These are phyloP conservation scores for Hyaloperonospora brassicae DNA, from an alignment of 352 stramenopile species.

Conservation along the genomic window DNA sequence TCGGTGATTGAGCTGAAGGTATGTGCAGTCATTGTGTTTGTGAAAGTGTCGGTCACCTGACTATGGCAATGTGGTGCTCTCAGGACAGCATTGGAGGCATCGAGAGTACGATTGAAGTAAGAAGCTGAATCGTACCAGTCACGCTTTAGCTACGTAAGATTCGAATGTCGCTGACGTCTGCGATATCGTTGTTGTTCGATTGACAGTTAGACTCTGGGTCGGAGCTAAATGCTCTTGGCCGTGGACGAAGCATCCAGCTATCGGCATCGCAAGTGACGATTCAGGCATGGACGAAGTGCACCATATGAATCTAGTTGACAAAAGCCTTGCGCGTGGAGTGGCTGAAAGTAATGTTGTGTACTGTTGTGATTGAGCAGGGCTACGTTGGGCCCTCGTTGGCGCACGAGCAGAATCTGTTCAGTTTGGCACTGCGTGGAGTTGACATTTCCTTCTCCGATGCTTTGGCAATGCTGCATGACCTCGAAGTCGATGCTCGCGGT, in stretches of 20 bases:
- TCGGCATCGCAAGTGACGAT: conserved; percentile 39
- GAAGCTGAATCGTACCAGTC: not conserved
- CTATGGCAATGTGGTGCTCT: not conserved
- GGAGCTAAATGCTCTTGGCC: conserved; percentile 36
- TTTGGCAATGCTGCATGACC: conserved; percentile 31
- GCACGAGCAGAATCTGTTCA: conserved; percentile 33
- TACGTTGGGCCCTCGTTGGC: conserved; percentile 44
- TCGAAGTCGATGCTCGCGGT: conserved; percentile 28
- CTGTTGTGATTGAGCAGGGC: conserved; percentile 18
- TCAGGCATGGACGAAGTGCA: conserved; percentile 23
- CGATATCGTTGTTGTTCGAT: conserved; percentile 4
- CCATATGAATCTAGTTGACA: too few species aligned
- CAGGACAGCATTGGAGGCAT: conserved; percentile 33
- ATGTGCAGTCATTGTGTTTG: conserved; percentile 2
- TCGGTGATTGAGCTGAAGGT: conserved; percentile 53
- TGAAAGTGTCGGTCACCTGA: conserved; percentile 5
- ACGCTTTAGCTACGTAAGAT: not conserved
- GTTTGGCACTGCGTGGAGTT: conserved; percentile 24
- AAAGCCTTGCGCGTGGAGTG: not conserved
- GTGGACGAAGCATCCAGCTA: conserved; percentile 26
- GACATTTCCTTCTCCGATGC: conserved; percentile 49
- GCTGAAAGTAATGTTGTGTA: too few species aligned
- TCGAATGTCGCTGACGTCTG: not conserved
- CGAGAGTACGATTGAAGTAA: conserved; percentile 44
- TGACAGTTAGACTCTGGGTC: conserved; percentile 44